Conservation (phyloP, 164 flowering plant species). For the Dillenia turbinata region DNA sequence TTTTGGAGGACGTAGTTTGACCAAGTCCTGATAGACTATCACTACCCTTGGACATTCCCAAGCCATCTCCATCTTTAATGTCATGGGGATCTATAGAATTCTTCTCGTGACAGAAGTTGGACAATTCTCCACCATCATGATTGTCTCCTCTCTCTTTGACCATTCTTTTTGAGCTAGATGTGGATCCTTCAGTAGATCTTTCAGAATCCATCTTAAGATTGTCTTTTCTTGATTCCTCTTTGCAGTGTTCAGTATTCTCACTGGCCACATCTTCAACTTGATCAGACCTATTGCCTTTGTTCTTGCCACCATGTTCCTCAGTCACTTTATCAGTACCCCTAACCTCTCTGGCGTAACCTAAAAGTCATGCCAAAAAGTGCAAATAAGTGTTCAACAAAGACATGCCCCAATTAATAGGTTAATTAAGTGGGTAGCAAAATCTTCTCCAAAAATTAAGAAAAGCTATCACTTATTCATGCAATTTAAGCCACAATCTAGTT, state of each 20-base stretch:
- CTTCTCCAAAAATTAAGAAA: neutral
- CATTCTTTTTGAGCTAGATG: constrained; percentile 10
- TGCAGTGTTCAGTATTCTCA: constrained; percentile 12
- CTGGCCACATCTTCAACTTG: constrained; percentile 15
- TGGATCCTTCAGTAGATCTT: constrained; percentile 15
- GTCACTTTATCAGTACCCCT: constrained; percentile 11
- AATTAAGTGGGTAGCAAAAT: neutral
- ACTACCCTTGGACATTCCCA: constrained; percentile 11
- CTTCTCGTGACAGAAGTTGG: constrained; percentile 11
- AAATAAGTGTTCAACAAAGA: neutral
- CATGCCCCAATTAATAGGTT: neutral
- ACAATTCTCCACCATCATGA: constrained; percentile 5
- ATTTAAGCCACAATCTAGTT: neutral
- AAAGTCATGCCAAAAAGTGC: neutral
- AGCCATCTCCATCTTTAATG: constrained; percentile 7
- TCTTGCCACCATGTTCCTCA: constrained; percentile 6
- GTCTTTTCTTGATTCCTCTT: constrained; percentile 10
- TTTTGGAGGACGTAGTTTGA: constrained; percentile 7
- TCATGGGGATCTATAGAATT: constrained; percentile 4
- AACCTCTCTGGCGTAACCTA: constrained; percentile 26
- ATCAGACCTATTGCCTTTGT: constrained; percentile 7
- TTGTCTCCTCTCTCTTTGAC: constrained; percentile 4
- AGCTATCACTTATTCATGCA: neutral
- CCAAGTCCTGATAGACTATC: constrained; percentile 8
- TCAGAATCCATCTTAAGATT: constrained; percentile 6